Evolutionary conservation across 2,329 filamentous ascomycete genomes (phyloP).

Genomic region (Neonectria hederae): DNA sequence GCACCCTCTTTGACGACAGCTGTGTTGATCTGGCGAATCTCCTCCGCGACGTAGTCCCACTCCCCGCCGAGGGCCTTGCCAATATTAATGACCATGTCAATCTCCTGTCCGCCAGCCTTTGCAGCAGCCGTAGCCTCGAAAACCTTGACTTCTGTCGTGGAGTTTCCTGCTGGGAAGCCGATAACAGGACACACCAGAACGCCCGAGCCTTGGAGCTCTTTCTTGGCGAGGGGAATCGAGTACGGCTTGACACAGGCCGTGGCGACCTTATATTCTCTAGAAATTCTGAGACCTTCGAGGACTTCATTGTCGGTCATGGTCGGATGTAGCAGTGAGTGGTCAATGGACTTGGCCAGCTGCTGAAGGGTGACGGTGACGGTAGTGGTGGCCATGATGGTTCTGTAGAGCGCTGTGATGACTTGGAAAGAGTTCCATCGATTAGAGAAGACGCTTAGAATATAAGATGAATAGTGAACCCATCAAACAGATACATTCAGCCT

Average conservation of each 20-base stretch:
- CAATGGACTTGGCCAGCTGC: slow-evolving; percentile 64
- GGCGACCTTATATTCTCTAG: slow-evolving; percentile 59
- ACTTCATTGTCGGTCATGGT: slow-evolving; percentile 68
- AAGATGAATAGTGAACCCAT: too few relatives aligned
- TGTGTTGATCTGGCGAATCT: slow-evolving; percentile 61
- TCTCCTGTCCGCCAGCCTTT: slow-evolving; percentile 59
- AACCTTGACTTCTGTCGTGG: slow-evolving; percentile 63
- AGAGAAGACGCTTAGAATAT: too few relatives aligned
- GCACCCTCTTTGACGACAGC: slow-evolving; percentile 55
- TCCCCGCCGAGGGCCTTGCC: slow-evolving; percentile 66
- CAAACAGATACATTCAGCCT: neutral
- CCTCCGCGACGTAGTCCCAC: slow-evolving; percentile 64
- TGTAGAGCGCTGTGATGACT: too few relatives aligned
- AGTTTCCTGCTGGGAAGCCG: slow-evolving; percentile 69
- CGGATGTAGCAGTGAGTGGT: slow-evolving; percentile 70
- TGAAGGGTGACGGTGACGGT: slow-evolving; percentile 54
- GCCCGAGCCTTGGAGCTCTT: slow-evolving; percentile 56
- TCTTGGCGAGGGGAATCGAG: slow-evolving; percentile 57
- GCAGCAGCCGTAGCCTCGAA: slow-evolving; percentile 61
- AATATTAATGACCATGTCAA: slow-evolving; percentile 70
- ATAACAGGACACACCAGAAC: slow-evolving; percentile 67
- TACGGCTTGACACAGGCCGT: slow-evolving; percentile 70
- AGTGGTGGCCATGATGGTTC: slow-evolving; percentile 7
- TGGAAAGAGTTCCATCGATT: too few relatives aligned
- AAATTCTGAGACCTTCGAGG: slow-evolving; percentile 57